Percentiles rank a stretch among this genome's conserved stretches.
Evolutionary conservation across 352 stramenopile species (phyloP).

Genomic region (Pythium diclinum): DNA sequence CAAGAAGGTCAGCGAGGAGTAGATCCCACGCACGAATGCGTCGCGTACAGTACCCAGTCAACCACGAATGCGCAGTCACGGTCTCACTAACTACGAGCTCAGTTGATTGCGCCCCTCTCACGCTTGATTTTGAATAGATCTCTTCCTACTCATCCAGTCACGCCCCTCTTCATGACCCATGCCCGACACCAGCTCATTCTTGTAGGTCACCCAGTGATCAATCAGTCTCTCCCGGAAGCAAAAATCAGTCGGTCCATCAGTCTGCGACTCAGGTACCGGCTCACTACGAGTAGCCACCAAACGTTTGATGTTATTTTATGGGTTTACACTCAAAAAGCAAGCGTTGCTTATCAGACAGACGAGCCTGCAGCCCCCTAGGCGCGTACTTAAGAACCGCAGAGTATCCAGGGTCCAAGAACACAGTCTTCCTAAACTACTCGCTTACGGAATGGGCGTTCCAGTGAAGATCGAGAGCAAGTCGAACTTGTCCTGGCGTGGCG

Average conservation of each 20-base stretch:
- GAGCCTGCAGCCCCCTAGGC: no score
- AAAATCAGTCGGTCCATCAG: neutral
- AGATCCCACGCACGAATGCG: constrained; percentile 16
- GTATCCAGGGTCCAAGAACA: neutral
- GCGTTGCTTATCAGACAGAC: neutral
- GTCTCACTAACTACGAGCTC: neutral
- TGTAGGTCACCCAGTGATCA: neutral
- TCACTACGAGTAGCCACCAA: neutral
- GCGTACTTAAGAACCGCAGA: neutral
- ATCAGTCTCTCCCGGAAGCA: neutral
- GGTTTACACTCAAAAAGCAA: neutral
- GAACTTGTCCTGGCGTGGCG: constrained; percentile 41
- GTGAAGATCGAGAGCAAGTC: constrained; percentile 40
- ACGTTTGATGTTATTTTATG: neutral
- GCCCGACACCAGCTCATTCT: neutral
- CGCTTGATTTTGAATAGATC: constrained; percentile 8
- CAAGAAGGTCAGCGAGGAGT: constrained; percentile 81
- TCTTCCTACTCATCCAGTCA: neutral
- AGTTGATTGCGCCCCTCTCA: neutral
- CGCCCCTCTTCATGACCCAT: neutral
- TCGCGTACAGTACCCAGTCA: neutral
- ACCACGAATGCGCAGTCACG: neutral
- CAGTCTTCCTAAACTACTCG: neutral
- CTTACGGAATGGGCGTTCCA: constrained; percentile 32
- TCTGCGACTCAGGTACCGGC: neutral